These are phyloP conservation scores for Misopates orontium DNA, from an alignment of 257 asterid genomes.

Conservation along the genomic window DNA sequence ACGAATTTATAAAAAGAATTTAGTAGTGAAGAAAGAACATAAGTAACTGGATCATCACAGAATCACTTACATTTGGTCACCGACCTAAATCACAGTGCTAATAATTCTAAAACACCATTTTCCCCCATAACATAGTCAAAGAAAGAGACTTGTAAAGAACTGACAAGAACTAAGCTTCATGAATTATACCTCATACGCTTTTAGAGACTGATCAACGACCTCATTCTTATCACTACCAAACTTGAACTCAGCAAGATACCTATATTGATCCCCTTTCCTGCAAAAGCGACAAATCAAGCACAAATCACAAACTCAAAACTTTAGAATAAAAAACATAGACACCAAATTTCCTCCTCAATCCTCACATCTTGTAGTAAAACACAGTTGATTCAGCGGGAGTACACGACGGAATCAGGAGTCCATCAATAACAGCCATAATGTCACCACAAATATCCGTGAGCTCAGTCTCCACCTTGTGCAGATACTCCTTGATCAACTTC, in stretches of 20 bases:
- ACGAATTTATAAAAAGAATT: neutral
- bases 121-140: neutral
- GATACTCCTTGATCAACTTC: conserved; percentile 76
- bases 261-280: conserved; percentile 75
- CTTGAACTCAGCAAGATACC: conserved; percentile 70
- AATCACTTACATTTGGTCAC: neutral
- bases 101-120: conserved; percentile 1
- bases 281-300: conserved; percentile 25
- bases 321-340: neutral
- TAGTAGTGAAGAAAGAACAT: too few relatives aligned
- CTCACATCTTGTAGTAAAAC: conserved; percentile 86
- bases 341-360: neutral
- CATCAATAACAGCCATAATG: conserved; percentile 77
- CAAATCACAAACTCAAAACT: conserved; percentile 11
- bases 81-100: conserved; percentile 12
- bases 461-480: conserved; percentile 79
- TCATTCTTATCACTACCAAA: conserved; percentile 55
- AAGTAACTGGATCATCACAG: neutral
- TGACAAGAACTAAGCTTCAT: conserved; percentile 12
- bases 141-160: conserved; percentile 1
- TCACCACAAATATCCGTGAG: conserved; percentile 66
- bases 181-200: conserved; percentile 58
- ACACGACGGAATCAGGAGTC: conserved; percentile 81
- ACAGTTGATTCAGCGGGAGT: conserved; percentile 78
- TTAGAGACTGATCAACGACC: conserved; percentile 61